phyloP scores from a whole-genome alignment of 2,329 filamentous ascomycete species.

The Lizonia empirigonia region DNA sequence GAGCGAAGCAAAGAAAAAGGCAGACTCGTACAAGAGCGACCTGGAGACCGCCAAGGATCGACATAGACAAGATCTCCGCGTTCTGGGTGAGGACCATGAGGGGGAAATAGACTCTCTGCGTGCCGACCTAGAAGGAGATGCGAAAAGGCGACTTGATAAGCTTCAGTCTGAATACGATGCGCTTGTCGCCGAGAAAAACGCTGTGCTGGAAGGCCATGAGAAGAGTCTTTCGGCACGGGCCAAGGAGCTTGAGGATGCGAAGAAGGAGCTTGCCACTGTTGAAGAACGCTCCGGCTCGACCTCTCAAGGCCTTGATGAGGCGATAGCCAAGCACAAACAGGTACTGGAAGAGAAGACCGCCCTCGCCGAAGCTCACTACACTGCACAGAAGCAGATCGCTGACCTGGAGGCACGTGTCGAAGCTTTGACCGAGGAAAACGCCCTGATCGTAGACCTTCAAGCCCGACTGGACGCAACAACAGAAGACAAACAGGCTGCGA shows the following conservation, averaged over 20 bases:
- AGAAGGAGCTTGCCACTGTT: constrained; percentile 25
- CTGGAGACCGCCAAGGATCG: constrained; percentile 33
- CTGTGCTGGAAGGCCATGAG: constrained; percentile 29
- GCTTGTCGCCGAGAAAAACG: constrained; percentile 39
- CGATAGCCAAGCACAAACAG: constrained; percentile 31
- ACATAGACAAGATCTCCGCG: constrained; percentile 37
- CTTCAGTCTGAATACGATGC: constrained; percentile 41
- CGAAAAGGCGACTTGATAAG: constrained; percentile 40
- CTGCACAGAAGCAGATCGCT: constrained; percentile 27
- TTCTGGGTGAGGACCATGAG: constrained; percentile 42
- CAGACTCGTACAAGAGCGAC: constrained; percentile 35
- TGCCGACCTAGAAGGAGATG: constrained; percentile 45
- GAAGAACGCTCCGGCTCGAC: constrained; percentile 33
- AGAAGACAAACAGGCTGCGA: constrained; percentile 27
- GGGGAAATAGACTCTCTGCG: constrained; percentile 44
- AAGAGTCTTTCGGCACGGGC: constrained; percentile 27
- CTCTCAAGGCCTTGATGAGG: constrained; percentile 31
- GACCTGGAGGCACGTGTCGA: constrained; percentile 35
- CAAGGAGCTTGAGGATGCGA: constrained; percentile 27
- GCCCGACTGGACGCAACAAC: constrained; percentile 20
- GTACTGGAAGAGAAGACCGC: constrained; percentile 32
- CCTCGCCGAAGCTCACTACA: constrained; percentile 28
- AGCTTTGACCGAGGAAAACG: constrained; percentile 22
- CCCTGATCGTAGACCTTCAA: constrained; percentile 16
- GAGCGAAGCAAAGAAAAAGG: constrained; percentile 33